These are phyloP conservation scores for Penicillium psychrosexuale DNA, from an alignment of 2,329 filamentous ascomycete species.

Conservation along the genomic window DNA sequence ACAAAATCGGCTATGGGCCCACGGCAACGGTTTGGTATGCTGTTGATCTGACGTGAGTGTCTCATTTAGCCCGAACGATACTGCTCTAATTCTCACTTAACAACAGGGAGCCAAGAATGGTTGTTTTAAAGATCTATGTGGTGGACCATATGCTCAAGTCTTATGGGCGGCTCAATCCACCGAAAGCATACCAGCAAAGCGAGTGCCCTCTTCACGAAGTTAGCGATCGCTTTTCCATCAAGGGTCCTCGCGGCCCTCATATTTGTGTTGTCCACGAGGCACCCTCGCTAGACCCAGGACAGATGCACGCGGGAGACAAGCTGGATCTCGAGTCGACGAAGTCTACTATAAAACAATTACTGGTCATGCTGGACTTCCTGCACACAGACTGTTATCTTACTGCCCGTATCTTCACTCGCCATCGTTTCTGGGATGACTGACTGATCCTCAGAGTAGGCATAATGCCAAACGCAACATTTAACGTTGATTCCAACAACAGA, in stretches of 20 bases:
- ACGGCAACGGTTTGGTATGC: constrained; percentile 28
- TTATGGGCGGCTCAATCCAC: constrained; percentile 18
- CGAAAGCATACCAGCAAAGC: background rate
- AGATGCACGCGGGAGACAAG: background rate
- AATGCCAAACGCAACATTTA: background rate
- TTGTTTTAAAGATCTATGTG: constrained; percentile 22
- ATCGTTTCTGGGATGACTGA: background rate
- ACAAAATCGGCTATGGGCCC: constrained; percentile 29
- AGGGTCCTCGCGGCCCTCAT: constrained; percentile 17
- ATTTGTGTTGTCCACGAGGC: constrained; percentile 25
- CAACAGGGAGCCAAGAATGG: constrained; percentile 8
- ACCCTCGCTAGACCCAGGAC: background rate
- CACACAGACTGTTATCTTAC: constrained; percentile 4
- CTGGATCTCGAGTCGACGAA: background rate
- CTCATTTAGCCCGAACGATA: background rate
- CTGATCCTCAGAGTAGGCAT: background rate
- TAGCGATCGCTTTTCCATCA: constrained; percentile 16
- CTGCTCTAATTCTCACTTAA: background rate
- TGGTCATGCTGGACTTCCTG: constrained; percentile 3
- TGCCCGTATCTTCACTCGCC: background rate
- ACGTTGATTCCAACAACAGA: background rate
- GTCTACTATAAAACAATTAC: constrained; percentile 1
- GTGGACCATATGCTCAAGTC: constrained; percentile 17
- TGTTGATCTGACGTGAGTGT: background rate
- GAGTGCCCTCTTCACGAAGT: constrained; percentile 18